A percentile compares a stretch with the other conserved stretches of the same genome.
Conservation (phyloP, 2,329 filamentous ascomycete genomes). For the Pseudogymnoascus sp. region DNA sequence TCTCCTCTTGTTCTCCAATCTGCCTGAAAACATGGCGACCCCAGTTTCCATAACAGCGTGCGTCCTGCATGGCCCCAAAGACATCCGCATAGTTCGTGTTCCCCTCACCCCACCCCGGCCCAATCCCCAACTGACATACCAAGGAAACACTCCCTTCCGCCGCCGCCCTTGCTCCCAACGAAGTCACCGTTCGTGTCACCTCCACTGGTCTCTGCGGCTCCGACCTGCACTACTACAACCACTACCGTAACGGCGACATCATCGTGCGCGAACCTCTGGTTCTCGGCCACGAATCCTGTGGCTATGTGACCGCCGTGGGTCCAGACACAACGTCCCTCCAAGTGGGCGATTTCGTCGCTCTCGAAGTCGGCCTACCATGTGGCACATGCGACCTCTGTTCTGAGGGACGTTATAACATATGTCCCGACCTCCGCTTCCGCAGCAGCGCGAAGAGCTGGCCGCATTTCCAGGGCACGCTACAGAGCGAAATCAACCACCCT, state of each 20-base stretch:
- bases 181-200: slow-evolving; percentile 57
- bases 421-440: slow-evolving; percentile 79
- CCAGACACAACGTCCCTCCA: slow-evolving; percentile 53
- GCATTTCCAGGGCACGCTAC: slow-evolving; percentile 80
- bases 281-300: slow-evolving; percentile 68
- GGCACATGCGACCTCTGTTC: slow-evolving; percentile 72
- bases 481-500: slow-evolving; percentile 76
- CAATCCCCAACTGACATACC: slow-evolving; percentile 27
- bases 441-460: slow-evolving; percentile 58
- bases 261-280: slow-evolving; percentile 57
- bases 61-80: not conserved
- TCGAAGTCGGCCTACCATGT: slow-evolving; percentile 87
- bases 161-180: slow-evolving; percentile 36
- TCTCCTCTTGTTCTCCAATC: not conserved
- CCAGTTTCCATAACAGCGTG: not conserved
- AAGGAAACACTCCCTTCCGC: slow-evolving; percentile 33
- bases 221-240: slow-evolving; percentile 62
- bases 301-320: slow-evolving; percentile 67
- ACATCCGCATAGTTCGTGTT: not conserved
- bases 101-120: slow-evolving; percentile 28
- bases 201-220: slow-evolving; percentile 64
- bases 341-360: slow-evolving; percentile 75
- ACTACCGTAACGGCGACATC: slow-evolving; percentile 62
- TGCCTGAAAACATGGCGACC: not conserved
- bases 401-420: slow-evolving; percentile 82